Evolutionary conservation across 306 rosid species (phyloP), one percentile per base, ranked within the genome.

Genomic region (Begonia fuchsioides): DNA sequence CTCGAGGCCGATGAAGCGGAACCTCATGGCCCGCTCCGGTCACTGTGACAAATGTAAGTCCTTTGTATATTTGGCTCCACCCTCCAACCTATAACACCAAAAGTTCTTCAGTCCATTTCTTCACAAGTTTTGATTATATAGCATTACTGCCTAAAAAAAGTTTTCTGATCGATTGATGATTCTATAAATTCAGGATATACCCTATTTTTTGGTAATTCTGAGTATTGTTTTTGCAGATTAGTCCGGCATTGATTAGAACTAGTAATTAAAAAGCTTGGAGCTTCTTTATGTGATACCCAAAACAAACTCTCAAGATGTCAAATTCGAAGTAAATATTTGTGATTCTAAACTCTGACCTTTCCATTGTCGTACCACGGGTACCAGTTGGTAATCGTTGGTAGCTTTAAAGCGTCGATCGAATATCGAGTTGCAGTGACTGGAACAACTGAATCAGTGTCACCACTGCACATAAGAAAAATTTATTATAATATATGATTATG

Each of bases 1-100:
- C 77, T 11, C 86, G 94, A 6, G 98, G 98, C 49, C 74, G 75
- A 57, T 79, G 94, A 19, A 85, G 94, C 0, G 98, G 96, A 67
- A 85, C 98, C 71, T 85, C 96, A 51, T 92, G 98, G 44, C 98
- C 98, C 4, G 96, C 96, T 57, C 96, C 94, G 17, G 79, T 68
- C 45, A 85, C 72, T 9, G 93, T 82, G 11, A 82, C 96, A 26
- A 85, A 75, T 51, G 96, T 85, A 39, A 90, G 72, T 17, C 94
- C 98, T 72, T 73, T 76, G 62, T 81, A 90, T 39, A 77, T 77
- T 73, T 85, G 95, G 70, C 77, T 73, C 93, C 98, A 82, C 6
- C 98, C 98, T 51, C 98, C 85, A 66, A 85, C 87, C 97, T 90
- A 15, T 15, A 46, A 38, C 15, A 2, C 59, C 54, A 72, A 11